Base-by-base conservation (phyloP, 371 early-diverging fungal genomes). In the Coemansia linderi region DNA sequence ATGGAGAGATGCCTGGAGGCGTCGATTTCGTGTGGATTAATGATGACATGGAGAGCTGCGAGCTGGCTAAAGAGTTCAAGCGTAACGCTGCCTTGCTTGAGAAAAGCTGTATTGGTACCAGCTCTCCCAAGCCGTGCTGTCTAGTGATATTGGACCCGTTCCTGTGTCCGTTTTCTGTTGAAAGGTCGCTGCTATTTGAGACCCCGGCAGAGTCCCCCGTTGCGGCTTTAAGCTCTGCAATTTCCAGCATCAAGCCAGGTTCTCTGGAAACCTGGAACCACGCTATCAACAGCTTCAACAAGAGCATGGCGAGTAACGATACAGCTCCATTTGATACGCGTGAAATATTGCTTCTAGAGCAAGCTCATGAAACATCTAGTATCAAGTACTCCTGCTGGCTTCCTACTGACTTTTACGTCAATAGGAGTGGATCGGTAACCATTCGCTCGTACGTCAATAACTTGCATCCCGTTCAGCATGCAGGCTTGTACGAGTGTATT, bases 401-500 rank as follows among this genome's bases (percentile, higher is more conserved):
- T 3, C 87, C 86, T 3, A 68, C 81, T 4, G 87, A 87, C 33
- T 72, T 87, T 29, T 48, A 70, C 2, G 73, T 87, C 13, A 57
- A 43, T 4, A 19, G 22, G 0, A 63, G 72, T 8, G 83, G 85
- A 9, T 17, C 63, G 15, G 68, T 69, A 6, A 38, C 65, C 19
- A 70, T 81, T 31, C 19, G 63, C n/a, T 81, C 85, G 8, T 87
- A 84, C 59, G 85, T 87, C 82, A 86, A 85, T 75, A 86, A 84
- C 63, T 61, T 87, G 24, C 72, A 85, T 57, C 87, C 85, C 0
- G n/a, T 54, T 4, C 65, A 41, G 9, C 57, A 82, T 61, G 38
- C 59, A 0, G 74, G 61, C 0, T 36, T 84, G 61, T 87, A 86
- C 39, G 15, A 29, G 0, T 56, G 69, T 6, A 48, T 86, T 3